Conservation (phyloP, 192 early-diverging fungal species). For the Rhizophagus clarus region DNA sequence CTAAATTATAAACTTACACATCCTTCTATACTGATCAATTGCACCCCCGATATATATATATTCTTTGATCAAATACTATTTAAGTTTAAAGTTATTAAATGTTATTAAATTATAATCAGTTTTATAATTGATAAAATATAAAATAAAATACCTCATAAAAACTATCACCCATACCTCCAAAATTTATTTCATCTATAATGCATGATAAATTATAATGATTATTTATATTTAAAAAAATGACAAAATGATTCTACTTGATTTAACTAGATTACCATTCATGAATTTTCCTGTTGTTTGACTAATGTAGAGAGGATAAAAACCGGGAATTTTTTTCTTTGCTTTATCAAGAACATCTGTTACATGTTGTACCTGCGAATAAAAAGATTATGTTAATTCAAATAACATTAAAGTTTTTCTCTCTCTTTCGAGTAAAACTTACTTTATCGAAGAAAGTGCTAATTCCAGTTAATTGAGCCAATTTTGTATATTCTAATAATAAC, state of each 20-base stretch:
- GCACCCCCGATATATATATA: constrained; percentile 43
- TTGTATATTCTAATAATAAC: constrained; percentile 81
- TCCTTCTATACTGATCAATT: background rate
- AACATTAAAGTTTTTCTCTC: background rate
- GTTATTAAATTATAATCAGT: background rate
- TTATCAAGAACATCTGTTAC: constrained; percentile 57
- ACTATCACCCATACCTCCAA: constrained; percentile 57
- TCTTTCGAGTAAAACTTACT: constrained; percentile 38
- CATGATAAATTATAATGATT: no score
- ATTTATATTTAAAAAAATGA: no score
- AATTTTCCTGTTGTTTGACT: constrained; percentile 38
- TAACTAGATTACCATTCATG: constrained; percentile 18
- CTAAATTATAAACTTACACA: constrained; percentile 4
- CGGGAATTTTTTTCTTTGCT: constrained; percentile 44
- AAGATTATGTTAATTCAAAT: background rate
- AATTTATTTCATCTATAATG: constrained; percentile 37
- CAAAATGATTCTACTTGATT: no score
- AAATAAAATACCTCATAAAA: constrained; percentile 57
- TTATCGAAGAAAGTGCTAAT: constrained; percentile 64
- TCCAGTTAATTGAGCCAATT: constrained; percentile 77
- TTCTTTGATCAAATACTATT: constrained; percentile 59
- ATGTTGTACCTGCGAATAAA: constrained; percentile 49
- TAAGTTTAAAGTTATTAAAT: background rate
- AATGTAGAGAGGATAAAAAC: constrained; percentile 62
- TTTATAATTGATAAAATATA: background rate